Conservation (phyloP, 306 rosid species). For the Prunus campanulata region DNA sequence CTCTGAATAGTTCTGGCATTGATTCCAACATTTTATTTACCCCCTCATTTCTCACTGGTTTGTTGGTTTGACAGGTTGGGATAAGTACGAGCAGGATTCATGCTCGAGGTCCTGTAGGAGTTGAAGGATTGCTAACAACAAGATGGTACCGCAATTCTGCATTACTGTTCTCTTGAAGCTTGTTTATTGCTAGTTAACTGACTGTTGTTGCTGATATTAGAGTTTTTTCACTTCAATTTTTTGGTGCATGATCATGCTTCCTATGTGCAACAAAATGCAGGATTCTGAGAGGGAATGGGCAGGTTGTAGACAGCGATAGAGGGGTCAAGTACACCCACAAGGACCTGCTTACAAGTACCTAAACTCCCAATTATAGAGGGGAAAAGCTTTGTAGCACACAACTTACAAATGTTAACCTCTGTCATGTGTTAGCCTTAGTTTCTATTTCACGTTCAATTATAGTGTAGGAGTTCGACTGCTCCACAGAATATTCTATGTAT, state of each 20-base stretch:
- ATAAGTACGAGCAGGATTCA: slow-evolving; percentile 75
- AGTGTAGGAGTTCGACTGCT: slow-evolving; percentile 5
- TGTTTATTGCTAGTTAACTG: neutral
- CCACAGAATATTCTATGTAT: slow-evolving; percentile 13
- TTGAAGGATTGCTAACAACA: slow-evolving; percentile 82
- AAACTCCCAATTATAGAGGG: neutral
- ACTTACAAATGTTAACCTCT: slow-evolving; percentile 15
- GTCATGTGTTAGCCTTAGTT: slow-evolving; percentile 18
- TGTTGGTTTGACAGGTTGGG: slow-evolving; percentile 61
- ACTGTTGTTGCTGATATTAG: neutral
- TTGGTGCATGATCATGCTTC: neutral
- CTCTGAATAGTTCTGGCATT: neutral
- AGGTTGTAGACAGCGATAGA: slow-evolving; percentile 67
- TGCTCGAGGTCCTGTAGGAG: slow-evolving; percentile 96
- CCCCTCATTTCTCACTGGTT: slow-evolving; percentile 11
- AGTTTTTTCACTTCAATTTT: neutral
- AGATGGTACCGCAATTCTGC: slow-evolving; percentile 60
- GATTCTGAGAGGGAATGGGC: slow-evolving; percentile 83
- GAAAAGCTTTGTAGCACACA: slow-evolving; percentile 19
- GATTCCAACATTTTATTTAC: slow-evolving; percentile 3
- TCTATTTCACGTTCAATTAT: neutral
- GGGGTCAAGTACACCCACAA: slow-evolving; percentile 55
- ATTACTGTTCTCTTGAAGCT: neutral
- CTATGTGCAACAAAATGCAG: slow-evolving; percentile 45
- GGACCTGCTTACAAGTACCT: slow-evolving; percentile 35